These are phyloP conservation scores for Chimonanthus salicifolius DNA, from an alignment of 164 flowering plant species.

Conservation along the genomic window DNA sequence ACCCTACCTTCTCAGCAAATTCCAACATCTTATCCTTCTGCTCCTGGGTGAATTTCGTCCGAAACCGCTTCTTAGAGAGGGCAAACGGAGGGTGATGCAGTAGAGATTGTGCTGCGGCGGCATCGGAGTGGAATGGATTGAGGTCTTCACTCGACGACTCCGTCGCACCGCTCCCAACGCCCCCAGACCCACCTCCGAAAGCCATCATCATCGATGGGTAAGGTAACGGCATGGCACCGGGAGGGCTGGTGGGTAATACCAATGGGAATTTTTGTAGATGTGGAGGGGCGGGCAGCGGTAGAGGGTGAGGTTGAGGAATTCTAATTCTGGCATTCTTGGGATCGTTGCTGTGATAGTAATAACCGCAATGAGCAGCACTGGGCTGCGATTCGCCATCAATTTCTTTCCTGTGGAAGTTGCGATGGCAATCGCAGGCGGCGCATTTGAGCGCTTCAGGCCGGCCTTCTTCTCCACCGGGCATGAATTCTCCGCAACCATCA, in stretches of 20 bases:
- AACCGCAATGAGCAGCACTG: background rate
- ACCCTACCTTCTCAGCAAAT: conserved; percentile 52
- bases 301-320: conserved; percentile 2
- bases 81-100: conserved; percentile 19
- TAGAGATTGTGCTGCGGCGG: background rate
- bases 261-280: conserved; percentile 20
- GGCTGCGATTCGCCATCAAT: conserved; percentile 2
- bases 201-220: conserved; percentile 40
- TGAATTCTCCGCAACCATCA: conserved; percentile 51
- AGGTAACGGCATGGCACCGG: background rate
- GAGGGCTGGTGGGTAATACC: conserved; percentile 20
- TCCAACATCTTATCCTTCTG: conserved; percentile 53
- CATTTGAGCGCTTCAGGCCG: conserved; percentile 8
- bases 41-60: conserved; percentile 24
- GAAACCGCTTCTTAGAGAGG: conserved; percentile 46
- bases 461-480: conserved; percentile 21
- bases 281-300: conserved; percentile 6
- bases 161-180: conserved; percentile 17
- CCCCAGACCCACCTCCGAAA: conserved; percentile 32
- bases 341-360: background rate
- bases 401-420: conserved; percentile 45
- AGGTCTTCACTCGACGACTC: conserved; percentile 64
- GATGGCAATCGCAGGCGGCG: conserved; percentile 52
- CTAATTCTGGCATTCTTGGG: conserved; percentile 9
- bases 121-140: conserved; percentile 25